phyloP scores from a whole-genome alignment of 345 rosid genomes.

The Brassica cretica region DNA sequence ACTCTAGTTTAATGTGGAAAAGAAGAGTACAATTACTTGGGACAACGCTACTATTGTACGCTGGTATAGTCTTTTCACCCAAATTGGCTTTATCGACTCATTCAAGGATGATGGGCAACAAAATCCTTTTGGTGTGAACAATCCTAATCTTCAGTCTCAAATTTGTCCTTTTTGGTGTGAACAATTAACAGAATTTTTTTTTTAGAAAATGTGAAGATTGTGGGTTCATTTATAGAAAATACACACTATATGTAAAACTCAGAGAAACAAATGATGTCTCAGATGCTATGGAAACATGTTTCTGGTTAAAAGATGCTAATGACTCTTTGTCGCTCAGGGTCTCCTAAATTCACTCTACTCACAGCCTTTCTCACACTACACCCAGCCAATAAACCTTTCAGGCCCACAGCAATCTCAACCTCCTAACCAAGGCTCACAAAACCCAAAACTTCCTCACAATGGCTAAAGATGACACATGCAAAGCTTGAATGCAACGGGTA shows the following conservation, averaged over 20 bases:
- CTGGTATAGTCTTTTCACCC: conserved; percentile 55
- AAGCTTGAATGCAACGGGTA: conserved; percentile 51
- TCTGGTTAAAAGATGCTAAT: conserved; percentile 10
- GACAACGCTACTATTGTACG: no score
- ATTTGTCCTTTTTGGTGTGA: conserved; percentile 42
- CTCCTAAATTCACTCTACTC: conserved; percentile 90
- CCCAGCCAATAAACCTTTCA: conserved; percentile 75
- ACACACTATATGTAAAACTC: not conserved
- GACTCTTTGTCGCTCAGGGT: conserved; percentile 52
- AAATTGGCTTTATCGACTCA: conserved; percentile 79
- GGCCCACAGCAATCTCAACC: conserved; percentile 71
- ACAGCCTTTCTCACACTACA: conserved; percentile 85
- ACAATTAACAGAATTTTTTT: not conserved
- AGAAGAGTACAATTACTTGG: no score
- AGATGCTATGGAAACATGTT: not conserved
- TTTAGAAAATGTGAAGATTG: not conserved
- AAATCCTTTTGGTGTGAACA: conserved; percentile 72
- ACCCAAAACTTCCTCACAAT: conserved; percentile 76
- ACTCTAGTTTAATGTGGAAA: no score
- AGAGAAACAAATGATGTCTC: not conserved
- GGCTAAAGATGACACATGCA: conserved; percentile 52
- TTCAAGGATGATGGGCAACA: conserved; percentile 82
- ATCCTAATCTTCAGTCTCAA: conserved; percentile 90
- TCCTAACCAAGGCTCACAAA: conserved; percentile 79
- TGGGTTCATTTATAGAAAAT: not conserved